These are phyloP conservation scores for Phaeosphaeriaceae sp. DNA, from an alignment of 2,329 filamentous ascomycete genomes.

Conservation along the genomic window DNA sequence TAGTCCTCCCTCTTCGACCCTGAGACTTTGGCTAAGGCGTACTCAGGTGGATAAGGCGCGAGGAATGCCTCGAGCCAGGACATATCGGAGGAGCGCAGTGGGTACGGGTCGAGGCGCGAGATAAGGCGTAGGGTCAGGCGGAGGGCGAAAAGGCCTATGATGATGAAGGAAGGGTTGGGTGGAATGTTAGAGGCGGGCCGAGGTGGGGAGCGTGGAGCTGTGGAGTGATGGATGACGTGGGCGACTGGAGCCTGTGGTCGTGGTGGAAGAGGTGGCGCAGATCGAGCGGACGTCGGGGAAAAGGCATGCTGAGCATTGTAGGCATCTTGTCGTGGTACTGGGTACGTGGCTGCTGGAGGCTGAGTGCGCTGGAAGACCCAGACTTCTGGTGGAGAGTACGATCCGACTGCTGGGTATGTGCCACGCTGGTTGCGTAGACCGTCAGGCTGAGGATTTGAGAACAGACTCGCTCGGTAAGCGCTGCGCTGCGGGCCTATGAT, in stretches of 20 bases:
- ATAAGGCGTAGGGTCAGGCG: conserved; percentile 27
- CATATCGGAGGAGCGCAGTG: conserved; percentile 19
- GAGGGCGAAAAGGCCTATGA: conserved; percentile 36
- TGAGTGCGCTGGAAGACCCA: no score
- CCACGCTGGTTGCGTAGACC: neutral
- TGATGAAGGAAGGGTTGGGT: conserved; percentile 21
- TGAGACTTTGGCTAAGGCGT: no score
- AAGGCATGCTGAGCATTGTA: neutral
- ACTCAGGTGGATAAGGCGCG: conserved; percentile 14
- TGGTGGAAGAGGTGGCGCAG: no score
- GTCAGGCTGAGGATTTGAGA: neutral
- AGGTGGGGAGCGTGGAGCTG: neutral
- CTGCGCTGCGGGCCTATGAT: neutral
- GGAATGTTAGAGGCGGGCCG: neutral
- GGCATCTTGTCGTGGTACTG: neutral
- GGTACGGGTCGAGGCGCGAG: conserved; percentile 21
- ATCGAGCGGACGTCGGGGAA: neutral
- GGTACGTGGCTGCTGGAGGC: no score
- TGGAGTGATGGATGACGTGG: no score
- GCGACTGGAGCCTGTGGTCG: no score
- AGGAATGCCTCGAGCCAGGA: conserved; percentile 31
- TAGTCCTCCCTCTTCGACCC: no score
- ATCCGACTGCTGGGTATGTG: neutral
- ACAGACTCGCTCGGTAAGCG: neutral
- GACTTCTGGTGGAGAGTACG: no score